A percentile compares a stretch with the other conserved stretches of the same genome.
phyloP scores from a whole-genome alignment of 2,329 filamentous ascomycete species.

The Cercospora beticola region DNA sequence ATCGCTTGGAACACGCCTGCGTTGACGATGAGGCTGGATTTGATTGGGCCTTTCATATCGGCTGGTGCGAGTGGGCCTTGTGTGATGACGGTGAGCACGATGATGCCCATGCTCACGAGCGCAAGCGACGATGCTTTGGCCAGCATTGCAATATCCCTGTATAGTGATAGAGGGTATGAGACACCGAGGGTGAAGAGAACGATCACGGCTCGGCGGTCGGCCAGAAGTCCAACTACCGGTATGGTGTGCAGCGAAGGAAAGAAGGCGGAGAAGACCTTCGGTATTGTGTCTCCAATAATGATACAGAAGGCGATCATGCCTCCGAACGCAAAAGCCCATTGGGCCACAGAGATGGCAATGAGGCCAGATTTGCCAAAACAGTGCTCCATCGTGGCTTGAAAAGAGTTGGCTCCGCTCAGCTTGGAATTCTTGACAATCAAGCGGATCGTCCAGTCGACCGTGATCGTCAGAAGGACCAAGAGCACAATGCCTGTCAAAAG shows the following conservation, averaged over 20 bases:
- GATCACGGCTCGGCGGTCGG: constrained; percentile 79
- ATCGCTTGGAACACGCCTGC: constrained; percentile 91
- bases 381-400: constrained; percentile 92
- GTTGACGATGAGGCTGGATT: constrained; percentile 72
- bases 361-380: constrained; percentile 89
- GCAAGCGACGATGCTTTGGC: constrained; percentile 94
- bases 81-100: constrained; percentile 81
- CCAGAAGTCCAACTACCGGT: constrained; percentile 78
- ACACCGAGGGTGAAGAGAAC: constrained; percentile 81
- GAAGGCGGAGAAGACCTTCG: constrained; percentile 78
- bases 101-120: constrained; percentile 87
- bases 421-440: constrained; percentile 98
- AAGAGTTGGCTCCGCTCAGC: constrained; percentile 87
- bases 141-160: constrained; percentile 95
- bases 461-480: constrained; percentile 73
- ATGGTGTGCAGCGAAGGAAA: constrained; percentile 73
- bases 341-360: constrained; percentile 84
- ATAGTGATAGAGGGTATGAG: constrained; percentile 88
- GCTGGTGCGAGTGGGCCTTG: constrained; percentile 74
- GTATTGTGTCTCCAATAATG: constrained; percentile 94
- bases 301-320: constrained; percentile 98
- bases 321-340: constrained; percentile 98
- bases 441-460: constrained; percentile 96
- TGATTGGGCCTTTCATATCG: constrained; percentile 70
- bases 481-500: constrained; percentile 76